phyloP scores from a whole-genome alignment of 202 grass and related monocot species.

The Setaria italica region DNA sequence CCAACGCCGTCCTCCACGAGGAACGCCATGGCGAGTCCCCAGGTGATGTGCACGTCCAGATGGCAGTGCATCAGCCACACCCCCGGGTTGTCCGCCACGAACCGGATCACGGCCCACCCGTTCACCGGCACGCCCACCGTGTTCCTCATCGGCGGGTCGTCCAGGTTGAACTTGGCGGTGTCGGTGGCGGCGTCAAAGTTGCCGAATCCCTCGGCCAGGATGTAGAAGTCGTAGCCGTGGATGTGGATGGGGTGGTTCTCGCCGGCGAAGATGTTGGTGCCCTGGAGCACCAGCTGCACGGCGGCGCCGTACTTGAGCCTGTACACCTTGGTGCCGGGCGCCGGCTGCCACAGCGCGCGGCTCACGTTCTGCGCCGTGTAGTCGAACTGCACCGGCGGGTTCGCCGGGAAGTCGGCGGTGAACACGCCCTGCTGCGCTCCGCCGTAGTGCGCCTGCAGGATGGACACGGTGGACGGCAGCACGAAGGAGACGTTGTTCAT shows the following conservation, averaged over 20 bases:
- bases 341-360: conserved; percentile 72
- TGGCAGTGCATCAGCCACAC: conserved; percentile 97
- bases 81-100: conserved; percentile 81
- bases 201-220: conserved; percentile 72
- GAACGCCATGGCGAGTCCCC: conserved; percentile 95
- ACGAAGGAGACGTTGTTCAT: conserved; percentile 37
- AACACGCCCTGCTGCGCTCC: conserved; percentile 44
- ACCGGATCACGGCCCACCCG: conserved; percentile 86
- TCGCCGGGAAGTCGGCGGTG: conserved; percentile 72
- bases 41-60: conserved; percentile 87
- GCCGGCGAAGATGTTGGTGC: conserved; percentile 78
- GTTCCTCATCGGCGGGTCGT: conserved; percentile 88
- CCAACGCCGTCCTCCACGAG: conserved; percentile 76
- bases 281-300: conserved; percentile 86
- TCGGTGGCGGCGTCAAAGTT: conserved; percentile 72
- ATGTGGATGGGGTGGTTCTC: conserved; percentile 97
- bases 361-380: conserved; percentile 88
- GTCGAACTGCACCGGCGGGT: conserved; percentile 76
- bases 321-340: conserved; percentile 69
- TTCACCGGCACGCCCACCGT: conserved; percentile 87
- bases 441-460: conserved; percentile 76
- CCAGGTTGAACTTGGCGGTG: conserved; percentile 68
- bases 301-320: conserved; percentile 68
- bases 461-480: conserved; percentile 62
- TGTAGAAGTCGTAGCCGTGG: conserved; percentile 89